Evolutionary conservation across 768 basidiomycete genomes (phyloP), one percentile per base, ranked within the genome.

Genomic region (Kwoniella mangroviensis): DNA sequence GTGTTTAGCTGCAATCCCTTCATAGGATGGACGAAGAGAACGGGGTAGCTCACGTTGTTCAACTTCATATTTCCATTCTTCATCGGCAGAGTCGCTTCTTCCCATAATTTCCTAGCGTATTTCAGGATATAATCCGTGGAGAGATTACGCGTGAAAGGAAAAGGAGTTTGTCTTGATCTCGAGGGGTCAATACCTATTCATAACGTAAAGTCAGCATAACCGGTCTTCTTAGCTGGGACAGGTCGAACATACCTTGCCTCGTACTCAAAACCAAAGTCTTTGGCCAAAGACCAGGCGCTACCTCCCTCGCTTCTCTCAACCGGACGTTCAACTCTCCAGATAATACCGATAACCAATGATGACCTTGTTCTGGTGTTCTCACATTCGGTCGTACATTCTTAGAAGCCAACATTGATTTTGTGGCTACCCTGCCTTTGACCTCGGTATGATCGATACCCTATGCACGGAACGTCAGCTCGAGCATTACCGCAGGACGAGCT

Each of bases 401-500:
- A n/a, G 93, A 91, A 0, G 94, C 93, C 63, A 94, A 84, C 96
- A 98, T 98, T 76, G 92, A 93, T 85, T 97, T 98, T 40, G 91
- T 84, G 0, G 86, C 85, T 17, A 90, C 86, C 82, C 93, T 93
- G 78, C 93, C 92, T 77, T 92, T 94, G 43, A 98, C 95, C 89
- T 97, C 95, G 4, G 87, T 87, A 74, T 91, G 88, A 78, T 98
- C 95, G 71, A 98, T 90, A 11, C 86, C 95, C 93, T 73, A 49
- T 17, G 24, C 4, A 49, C 19, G 51, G 68, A 3, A 70, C 41
- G 65, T 65, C 66, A 60, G 43, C 45, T 42, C 60, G 69, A 51
- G 6, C 19, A 56, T 66, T 34, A 26, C 55, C n/a, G 17, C 24
- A 22, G 54, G 28, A n/a, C 15, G 53, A 21, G 22, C 28, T 28